Percentiles rank a stretch among this genome's conserved stretches.
Conservation (phyloP, 2,329 filamentous ascomycete genomes). For the Exophiala dermatitidis region DNA sequence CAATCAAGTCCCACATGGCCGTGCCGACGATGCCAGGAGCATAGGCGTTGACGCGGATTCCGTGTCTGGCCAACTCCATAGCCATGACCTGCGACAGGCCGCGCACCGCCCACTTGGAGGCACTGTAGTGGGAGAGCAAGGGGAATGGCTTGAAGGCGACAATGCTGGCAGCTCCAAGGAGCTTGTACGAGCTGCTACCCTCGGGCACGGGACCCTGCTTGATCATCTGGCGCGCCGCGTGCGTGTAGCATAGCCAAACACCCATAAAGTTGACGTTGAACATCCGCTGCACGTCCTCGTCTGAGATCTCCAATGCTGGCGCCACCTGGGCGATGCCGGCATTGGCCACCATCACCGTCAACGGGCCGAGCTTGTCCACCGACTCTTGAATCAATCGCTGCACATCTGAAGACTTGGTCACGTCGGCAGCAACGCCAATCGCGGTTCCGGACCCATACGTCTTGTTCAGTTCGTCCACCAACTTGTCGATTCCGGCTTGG, state of each 20-base stretch:
- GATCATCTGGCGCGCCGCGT: conserved; percentile 60
- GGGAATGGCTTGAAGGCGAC: conserved; percentile 51
- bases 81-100: conserved; percentile 60
- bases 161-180: conserved; percentile 50
- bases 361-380: conserved; percentile 48
- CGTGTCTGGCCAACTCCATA: conserved; percentile 56
- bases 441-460: conserved; percentile 31
- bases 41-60: conserved; percentile 61
- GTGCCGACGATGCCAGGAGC: conserved; percentile 62
- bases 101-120: conserved; percentile 60
- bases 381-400: conserved; percentile 46
- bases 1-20: conserved; percentile 62
- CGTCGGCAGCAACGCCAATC: conserved; percentile 53
- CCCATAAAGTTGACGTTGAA: conserved; percentile 59
- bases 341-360: conserved; percentile 51
- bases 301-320: conserved; percentile 48
- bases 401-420: conserved; percentile 51
- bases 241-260: conserved; percentile 57
- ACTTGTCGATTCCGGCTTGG: conserved; percentile 45
- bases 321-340: conserved; percentile 56
- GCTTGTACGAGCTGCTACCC: conserved; percentile 36
- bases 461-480: conserved; percentile 28
- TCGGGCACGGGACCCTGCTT: conserved; percentile 46
- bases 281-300: conserved; percentile 52
- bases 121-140: conserved; percentile 55